Conservation (phyloP, 2,329 filamentous ascomycete species). For the Penicillium capsulatum region DNA sequence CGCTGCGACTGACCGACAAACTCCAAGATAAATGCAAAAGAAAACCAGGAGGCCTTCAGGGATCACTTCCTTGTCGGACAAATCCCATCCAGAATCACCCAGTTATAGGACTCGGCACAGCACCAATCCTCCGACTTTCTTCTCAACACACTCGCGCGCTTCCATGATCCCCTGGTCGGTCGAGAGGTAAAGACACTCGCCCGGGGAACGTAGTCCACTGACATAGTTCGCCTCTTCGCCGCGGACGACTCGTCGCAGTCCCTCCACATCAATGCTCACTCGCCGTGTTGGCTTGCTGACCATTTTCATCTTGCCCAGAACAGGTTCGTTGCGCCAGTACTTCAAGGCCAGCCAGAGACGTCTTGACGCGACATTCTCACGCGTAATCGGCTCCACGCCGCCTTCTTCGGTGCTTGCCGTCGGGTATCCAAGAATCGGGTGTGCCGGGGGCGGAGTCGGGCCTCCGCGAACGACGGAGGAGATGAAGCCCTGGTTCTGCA, state of each 20-base stretch:
- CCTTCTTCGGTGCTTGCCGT: conserved; percentile 37
- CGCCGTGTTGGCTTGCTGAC: conserved; percentile 71
- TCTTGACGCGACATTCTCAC: conserved; percentile 66
- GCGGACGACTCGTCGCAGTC: conserved; percentile 62
- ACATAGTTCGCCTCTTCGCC: conserved; percentile 65
- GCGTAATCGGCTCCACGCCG: conserved; percentile 54
- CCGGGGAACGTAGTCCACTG: conserved; percentile 67
- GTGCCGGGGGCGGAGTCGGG: conserved; percentile 51
- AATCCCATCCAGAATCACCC: neutral
- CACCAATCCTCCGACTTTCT: conserved; percentile 73
- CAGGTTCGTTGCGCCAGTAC: conserved; percentile 79
- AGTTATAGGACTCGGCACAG: conserved; percentile 63
- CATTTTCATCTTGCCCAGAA: conserved; percentile 62
- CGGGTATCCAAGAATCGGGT: conserved; percentile 51
- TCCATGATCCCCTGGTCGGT: conserved; percentile 78
- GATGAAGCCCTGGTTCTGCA: conserved; percentile 80
- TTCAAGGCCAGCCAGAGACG: conserved; percentile 86
- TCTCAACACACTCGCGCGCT: conserved; percentile 73
- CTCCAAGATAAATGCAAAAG: conserved; percentile 38
- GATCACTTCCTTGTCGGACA: conserved; percentile 6
- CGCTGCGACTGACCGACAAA: conserved; percentile 35
- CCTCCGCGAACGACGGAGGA: conserved; percentile 73
- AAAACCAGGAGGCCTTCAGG: conserved; percentile 16
- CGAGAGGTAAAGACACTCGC: conserved; percentile 75
- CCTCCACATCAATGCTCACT: conserved; percentile 60